Percentiles rank a stretch among this genome's conserved stretches.
Evolutionary conservation across 2,329 filamentous ascomycete genomes (phyloP).

Genomic region (Exserohilum turcica): DNA sequence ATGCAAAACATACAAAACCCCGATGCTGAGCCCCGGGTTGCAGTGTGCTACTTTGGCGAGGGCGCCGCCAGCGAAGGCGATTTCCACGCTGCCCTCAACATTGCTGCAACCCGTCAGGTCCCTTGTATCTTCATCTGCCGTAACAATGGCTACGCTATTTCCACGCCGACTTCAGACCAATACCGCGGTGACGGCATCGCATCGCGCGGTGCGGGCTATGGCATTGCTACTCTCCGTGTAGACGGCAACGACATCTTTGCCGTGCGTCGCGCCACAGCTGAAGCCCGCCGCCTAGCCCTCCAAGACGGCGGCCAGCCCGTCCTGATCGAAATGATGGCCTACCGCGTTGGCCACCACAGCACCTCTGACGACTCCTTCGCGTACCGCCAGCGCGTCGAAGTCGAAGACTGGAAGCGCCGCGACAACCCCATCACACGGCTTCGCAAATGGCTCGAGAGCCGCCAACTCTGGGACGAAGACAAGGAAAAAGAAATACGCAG

Average conservation of each 20-base stretch:
- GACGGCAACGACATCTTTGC: conserved; percentile 96
- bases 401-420: conserved; percentile 89
- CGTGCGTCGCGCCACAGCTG: conserved; percentile 77
- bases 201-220: conserved; percentile 83
- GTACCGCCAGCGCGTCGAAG: conserved; percentile 89
- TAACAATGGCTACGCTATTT: conserved; percentile 92
- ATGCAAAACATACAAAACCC: conserved; percentile 76
- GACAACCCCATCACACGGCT: conserved; percentile 87
- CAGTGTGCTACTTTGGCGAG: conserved; percentile 87
- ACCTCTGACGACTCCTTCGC: conserved; percentile 97
- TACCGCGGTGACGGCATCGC: conserved; percentile 92
- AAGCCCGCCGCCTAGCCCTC: conserved; percentile 78
- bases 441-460: conserved; percentile 87
- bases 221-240: conserved; percentile 90
- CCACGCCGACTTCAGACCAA: conserved; percentile 85
- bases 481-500: conserved; percentile 76
- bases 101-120: conserved; percentile 85
- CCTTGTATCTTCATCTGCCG: conserved; percentile 89
- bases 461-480: conserved; percentile 81
- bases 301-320: conserved; percentile 80
- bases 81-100: conserved; percentile 89
- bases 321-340: conserved; percentile 94
- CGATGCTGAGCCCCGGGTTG: conserved; percentile 64
- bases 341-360: conserved; percentile 96
- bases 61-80: conserved; percentile 89